phyloP scores from a whole-genome alignment of 257 asterid species.

The Catharanthus roseus region DNA sequence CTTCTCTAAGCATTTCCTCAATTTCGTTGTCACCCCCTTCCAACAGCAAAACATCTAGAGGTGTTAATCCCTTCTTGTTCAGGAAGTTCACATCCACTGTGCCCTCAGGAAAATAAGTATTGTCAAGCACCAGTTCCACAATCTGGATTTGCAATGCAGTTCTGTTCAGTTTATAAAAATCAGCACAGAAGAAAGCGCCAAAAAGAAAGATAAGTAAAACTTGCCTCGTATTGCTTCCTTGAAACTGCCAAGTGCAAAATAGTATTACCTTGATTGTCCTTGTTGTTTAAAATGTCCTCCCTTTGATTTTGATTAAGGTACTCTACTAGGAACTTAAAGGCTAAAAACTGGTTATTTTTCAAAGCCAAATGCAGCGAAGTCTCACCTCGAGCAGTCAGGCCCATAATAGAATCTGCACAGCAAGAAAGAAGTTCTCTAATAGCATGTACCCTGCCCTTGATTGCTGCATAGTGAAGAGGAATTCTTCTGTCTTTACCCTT shows the following conservation, averaged over 20 bases:
- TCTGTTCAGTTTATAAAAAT: not conserved
- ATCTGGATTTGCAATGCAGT: conserved; percentile 29
- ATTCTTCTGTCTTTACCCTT: conserved; percentile 17
- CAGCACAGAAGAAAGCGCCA: not conserved
- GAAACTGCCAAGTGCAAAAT: conserved; percentile 32
- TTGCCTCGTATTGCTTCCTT: conserved; percentile 46
- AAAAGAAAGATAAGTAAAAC: not conserved
- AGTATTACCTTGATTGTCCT: conserved; percentile 21
- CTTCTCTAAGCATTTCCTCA: conserved; percentile 17
- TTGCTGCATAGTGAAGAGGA: conserved; percentile 20
- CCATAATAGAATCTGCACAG: not conserved
- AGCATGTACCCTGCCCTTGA: conserved; percentile 16
- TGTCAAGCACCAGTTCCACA: conserved; percentile 34
- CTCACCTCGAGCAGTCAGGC: conserved; percentile 17
- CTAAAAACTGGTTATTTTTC: conserved; percentile 23
- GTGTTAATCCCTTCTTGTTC: conserved; percentile 41
- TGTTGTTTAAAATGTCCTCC: conserved; percentile 22
- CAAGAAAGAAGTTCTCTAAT: conserved; percentile 15
- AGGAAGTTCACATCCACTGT: conserved; percentile 33
- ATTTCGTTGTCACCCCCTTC: conserved; percentile 24
- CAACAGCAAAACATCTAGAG: conserved; percentile 30
- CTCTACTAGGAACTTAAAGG: conserved; percentile 13
- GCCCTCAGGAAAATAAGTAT: conserved; percentile 14
- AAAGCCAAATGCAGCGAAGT: conserved; percentile 23
- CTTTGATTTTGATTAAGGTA: conserved; percentile 18